Conservation (phyloP, 73 alveolate genomes). For the Diophrys appendiculata region DNA sequence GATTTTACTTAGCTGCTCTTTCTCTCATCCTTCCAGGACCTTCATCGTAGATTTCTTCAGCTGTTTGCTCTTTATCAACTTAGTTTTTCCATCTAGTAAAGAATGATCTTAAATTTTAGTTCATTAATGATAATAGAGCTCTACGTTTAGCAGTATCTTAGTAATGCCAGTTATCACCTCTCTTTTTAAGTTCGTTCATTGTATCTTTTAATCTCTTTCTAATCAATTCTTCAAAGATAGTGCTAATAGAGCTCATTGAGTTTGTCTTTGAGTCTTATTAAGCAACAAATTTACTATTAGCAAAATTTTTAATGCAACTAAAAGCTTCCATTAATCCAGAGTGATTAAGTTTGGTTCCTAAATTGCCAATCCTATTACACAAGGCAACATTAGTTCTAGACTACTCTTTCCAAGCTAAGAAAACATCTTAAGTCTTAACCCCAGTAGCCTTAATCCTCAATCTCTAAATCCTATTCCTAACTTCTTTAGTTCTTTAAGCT, state of each 20-base stretch:
- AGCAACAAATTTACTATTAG: not conserved
- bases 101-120: slow-evolving; percentile 10
- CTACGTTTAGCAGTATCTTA: not conserved
- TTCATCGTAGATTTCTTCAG: slow-evolving; percentile 25
- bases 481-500: not conserved
- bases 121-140: not conserved
- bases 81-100: slow-evolving; percentile 23
- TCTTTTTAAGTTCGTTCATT: not conserved
- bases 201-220: not conserved
- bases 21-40: slow-evolving; percentile 27
- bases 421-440: not conserved
- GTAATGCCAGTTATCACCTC: not conserved
- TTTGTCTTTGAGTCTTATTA: not conserved
- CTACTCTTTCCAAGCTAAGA: not conserved
- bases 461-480: not conserved
- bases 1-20: slow-evolving; percentile 1
- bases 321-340: not conserved
- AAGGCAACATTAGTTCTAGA: not conserved
- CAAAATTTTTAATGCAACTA: not conserved
- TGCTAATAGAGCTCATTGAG: not conserved
- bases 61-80: slow-evolving; percentile 2
- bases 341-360: not conserved
- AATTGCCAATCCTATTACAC: not conserved
- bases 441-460: not conserved
- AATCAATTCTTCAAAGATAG: not conserved